Evolutionary conservation across 176 grass and related monocot species (phyloP).

Genomic region (Cenchrus purpureus): DNA sequence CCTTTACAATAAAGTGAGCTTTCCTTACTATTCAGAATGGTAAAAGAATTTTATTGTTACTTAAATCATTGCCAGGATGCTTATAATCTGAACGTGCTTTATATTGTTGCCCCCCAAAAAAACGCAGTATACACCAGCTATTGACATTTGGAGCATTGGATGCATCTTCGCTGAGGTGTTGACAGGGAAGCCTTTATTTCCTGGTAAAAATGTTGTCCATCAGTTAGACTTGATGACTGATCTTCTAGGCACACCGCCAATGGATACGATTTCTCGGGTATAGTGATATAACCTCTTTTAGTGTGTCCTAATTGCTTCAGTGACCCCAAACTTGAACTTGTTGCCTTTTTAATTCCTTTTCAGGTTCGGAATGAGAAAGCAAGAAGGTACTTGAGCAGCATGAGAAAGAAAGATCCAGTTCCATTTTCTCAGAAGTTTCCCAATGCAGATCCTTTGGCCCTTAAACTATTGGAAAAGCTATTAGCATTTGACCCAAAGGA

Average conservation of each 20-base stretch:
- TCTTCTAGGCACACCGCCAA: slow-evolving; percentile 86
- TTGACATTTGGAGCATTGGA: slow-evolving; percentile 99
- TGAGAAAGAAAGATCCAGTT: slow-evolving; percentile 92
- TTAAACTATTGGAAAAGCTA: slow-evolving; percentile 87
- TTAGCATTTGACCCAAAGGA: slow-evolving; percentile 97
- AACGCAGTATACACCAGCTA: slow-evolving; percentile 98
- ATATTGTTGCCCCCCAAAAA: slow-evolving; percentile 17
- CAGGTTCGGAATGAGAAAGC: slow-evolving; percentile 98
- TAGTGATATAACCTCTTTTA: slow-evolving; percentile 13
- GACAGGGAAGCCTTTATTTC: slow-evolving; percentile 97
- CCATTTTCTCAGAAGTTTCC: slow-evolving; percentile 93
- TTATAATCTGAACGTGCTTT: slow-evolving; percentile 30
- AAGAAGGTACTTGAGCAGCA: slow-evolving; percentile 89
- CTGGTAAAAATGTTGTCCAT: slow-evolving; percentile 99
- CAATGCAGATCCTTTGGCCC: slow-evolving; percentile 81
- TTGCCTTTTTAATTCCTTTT: background rate
- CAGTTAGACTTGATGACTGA: slow-evolving; percentile 99
- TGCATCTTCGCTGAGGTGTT: slow-evolving; percentile 99
- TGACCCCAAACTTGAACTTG: background rate
- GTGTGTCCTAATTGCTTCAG: background rate
- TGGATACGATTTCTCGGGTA: slow-evolving; percentile 97
- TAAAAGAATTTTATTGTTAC: slow-evolving; percentile 2
- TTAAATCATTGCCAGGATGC: background rate
- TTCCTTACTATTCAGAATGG: background rate
- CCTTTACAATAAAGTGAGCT: background rate